These are phyloP conservation scores for Punctularia strigosozonata DNA, from an alignment of 768 basidiomycete species.

Conservation along the genomic window DNA sequence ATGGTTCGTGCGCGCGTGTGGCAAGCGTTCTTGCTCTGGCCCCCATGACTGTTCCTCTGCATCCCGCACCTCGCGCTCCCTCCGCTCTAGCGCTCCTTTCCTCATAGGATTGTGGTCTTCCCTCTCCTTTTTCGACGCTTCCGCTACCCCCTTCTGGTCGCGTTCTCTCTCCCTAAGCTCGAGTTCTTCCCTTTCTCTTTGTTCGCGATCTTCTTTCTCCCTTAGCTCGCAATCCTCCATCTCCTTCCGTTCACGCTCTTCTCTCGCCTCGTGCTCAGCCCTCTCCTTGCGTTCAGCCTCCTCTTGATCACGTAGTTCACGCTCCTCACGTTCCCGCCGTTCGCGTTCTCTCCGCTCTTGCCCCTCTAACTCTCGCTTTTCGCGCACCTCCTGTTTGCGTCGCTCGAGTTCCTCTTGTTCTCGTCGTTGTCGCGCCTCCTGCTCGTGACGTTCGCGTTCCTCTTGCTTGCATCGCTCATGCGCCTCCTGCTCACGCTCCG, in stretches of 20 bases:
- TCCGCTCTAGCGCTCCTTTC: conserved; percentile 6
- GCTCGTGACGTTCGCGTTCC: conserved; percentile 10
- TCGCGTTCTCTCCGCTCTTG: conserved; percentile 16
- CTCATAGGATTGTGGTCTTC: no score
- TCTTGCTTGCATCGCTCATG: conserved; percentile 10
- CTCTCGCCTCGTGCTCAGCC: conserved; percentile 11
- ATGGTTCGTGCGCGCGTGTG: no score
- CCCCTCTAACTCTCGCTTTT: conserved; percentile 21
- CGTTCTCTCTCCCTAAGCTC: no score
- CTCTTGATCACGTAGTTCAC: conserved; percentile 2
- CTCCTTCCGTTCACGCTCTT: conserved; percentile 9
- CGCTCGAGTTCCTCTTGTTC: conserved; percentile 15
- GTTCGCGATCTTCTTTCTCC: conserved; percentile 9
- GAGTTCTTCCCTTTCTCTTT: no score
- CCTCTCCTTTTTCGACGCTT: no score
- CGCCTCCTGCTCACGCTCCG: conserved; percentile 9
- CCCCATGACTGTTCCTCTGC: conserved; percentile 13
- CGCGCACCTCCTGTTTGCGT: conserved; percentile 20
- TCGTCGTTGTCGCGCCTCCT: conserved; percentile 10
- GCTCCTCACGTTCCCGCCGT: conserved; percentile 10
- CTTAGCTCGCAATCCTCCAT: conserved; percentile 7
- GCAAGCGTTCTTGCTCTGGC: no score
- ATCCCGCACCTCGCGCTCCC: conserved; percentile 9
- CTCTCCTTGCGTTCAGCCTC: conserved; percentile 5
- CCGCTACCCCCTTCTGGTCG: no score